Percentiles rank a stretch among this genome's conserved stretches.
Evolutionary conservation across 352 stramenopile genomes (phyloP).

Genomic region (Phytophthora idaei): DNA sequence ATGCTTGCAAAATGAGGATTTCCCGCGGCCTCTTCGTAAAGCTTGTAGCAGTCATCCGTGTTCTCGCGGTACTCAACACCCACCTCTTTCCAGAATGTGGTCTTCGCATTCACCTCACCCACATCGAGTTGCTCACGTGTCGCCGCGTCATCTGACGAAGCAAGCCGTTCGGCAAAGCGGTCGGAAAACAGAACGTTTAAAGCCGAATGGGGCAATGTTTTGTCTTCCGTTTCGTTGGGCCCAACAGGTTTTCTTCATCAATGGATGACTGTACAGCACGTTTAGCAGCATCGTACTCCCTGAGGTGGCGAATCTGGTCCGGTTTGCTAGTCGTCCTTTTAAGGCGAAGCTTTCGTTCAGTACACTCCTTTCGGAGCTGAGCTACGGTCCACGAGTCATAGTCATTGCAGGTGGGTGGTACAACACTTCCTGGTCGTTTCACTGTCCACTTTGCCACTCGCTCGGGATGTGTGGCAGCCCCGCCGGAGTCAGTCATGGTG

Average conservation of each 20-base stretch:
- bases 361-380: not conserved
- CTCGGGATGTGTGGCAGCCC: not conserved
- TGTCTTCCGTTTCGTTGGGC: not conserved
- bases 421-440: not conserved
- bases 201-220: constrained; percentile 1
- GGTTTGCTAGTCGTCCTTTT: not conserved
- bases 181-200: not conserved
- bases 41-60: not conserved
- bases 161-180: not conserved
- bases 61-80: not conserved
- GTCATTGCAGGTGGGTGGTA: not conserved
- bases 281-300: not conserved
- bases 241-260: not conserved
- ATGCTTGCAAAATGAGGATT: not conserved
- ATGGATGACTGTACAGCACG: not conserved
- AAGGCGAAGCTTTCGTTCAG: not conserved
- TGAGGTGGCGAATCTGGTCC: not conserved
- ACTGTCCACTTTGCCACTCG: not conserved
- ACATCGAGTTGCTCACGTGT: not conserved
- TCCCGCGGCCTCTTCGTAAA: not conserved
- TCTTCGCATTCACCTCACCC: not conserved
- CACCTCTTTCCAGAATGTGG: not conserved
- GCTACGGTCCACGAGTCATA: not conserved
- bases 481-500: not conserved
- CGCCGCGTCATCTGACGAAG: not conserved